Evolutionary conservation across 176 grass and related monocot genomes (phyloP).

Genomic region (Raddia distichophylla): DNA sequence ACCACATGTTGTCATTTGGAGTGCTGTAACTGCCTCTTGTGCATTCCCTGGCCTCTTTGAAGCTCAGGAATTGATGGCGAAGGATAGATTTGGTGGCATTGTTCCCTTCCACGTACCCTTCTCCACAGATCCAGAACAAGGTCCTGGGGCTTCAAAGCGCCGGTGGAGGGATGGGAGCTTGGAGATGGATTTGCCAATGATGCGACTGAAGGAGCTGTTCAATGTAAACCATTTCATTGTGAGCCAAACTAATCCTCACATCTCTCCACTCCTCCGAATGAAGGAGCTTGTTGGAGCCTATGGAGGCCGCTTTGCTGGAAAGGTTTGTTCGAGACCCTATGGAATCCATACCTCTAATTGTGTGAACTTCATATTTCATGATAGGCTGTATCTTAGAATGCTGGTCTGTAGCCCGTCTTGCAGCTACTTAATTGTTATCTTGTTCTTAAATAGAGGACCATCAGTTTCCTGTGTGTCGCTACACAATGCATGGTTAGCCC

Average conservation of each 20-base stretch:
- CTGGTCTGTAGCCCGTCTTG: background rate
- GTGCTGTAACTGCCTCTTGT: constrained; percentile 94
- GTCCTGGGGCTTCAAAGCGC: constrained; percentile 54
- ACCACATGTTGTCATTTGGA: constrained; percentile 98
- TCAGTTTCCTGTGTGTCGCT: background rate
- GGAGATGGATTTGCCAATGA: constrained; percentile 95
- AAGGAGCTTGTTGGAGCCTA: constrained; percentile 75
- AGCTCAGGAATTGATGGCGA: constrained; percentile 96
- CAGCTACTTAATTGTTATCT: background rate
- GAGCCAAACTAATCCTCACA: constrained; percentile 96
- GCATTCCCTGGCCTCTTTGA: constrained; percentile 95
- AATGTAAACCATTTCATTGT: constrained; percentile 99
- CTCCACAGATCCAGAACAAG: constrained; percentile 50
- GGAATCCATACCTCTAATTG: background rate
- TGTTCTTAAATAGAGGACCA: background rate
- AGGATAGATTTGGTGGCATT: constrained; percentile 89
- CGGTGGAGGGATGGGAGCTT: constrained; percentile 96
- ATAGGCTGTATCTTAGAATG: constrained; percentile 8
- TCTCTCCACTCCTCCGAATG: constrained; percentile 78
- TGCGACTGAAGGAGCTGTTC: constrained; percentile 87
- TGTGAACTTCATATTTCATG: background rate
- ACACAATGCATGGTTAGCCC: background rate
- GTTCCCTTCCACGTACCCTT: constrained; percentile 88
- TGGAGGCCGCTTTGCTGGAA: constrained; percentile 90
- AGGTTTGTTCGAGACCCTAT: constrained; percentile 57